These are phyloP conservation scores for Kwoniella botswanensis DNA, from an alignment of 768 basidiomycete genomes.

Conservation along the genomic window DNA sequence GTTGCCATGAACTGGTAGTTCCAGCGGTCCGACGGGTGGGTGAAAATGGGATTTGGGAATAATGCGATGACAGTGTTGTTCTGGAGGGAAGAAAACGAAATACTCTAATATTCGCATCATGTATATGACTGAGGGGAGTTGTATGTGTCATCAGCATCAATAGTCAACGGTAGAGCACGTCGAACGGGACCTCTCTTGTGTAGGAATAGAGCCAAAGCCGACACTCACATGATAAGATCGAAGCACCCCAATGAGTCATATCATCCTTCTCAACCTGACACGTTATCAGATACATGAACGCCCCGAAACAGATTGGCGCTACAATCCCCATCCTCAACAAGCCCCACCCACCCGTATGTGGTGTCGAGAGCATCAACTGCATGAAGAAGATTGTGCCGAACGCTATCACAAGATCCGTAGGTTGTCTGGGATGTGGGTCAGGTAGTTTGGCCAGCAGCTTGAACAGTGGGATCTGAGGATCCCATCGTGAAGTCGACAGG, in stretches of 20 bases:
- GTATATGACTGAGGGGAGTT: not conserved
- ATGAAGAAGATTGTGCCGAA: slow-evolving; percentile 11
- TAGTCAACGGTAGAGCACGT: too few species aligned
- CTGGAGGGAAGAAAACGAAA: slow-evolving; percentile 39
- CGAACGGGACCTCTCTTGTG: not conserved
- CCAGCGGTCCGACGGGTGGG: not conserved
- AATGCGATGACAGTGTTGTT: slow-evolving; percentile 35
- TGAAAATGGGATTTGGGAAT: not conserved
- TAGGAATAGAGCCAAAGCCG: not conserved
- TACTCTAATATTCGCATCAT: slow-evolving; percentile 26
- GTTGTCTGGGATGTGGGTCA: not conserved
- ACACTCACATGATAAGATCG: slow-evolving; percentile 17
- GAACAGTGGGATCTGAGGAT: slow-evolving; percentile 12
- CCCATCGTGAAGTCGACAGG: not conserved
- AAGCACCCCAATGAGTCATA: slow-evolving; percentile 20
- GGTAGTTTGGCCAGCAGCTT: slow-evolving; percentile 8
- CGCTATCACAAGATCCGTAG: not conserved
- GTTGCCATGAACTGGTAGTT: not conserved
- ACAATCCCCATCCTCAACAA: slow-evolving; percentile 25
- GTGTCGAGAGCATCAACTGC: slow-evolving; percentile 22
- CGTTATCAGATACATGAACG: slow-evolving; percentile 10
- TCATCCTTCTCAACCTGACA: slow-evolving; percentile 5
- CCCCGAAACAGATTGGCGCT: not conserved
- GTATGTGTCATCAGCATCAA: too few species aligned
- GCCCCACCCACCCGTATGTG: slow-evolving; percentile 35